phyloP scores from a whole-genome alignment of 1,284 basidiomycete genomes.

The Moesziomyces globuligerus region DNA sequence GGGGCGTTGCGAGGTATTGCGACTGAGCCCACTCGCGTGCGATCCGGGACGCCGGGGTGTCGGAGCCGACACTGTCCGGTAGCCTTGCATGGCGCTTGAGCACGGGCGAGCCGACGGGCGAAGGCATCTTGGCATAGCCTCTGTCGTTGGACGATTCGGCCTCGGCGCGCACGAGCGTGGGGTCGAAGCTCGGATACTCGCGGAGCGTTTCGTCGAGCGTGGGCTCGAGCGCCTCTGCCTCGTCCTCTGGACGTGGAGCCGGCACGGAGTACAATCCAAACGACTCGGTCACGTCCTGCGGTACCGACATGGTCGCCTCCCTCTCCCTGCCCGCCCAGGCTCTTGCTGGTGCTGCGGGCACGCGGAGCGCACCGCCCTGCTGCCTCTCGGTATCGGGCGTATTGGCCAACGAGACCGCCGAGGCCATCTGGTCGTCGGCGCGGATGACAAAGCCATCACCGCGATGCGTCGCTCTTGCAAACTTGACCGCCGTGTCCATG shows the following conservation, averaged over 20 bases:
- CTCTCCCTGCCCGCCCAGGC: conserved; percentile 13
- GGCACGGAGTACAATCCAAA: conserved; percentile 26
- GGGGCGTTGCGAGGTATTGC: conserved; percentile 17
- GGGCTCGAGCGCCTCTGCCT: background rate
- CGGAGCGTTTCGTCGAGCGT: conserved; percentile 15
- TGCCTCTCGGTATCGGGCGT: conserved; percentile 11
- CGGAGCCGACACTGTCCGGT: conserved; percentile 3
- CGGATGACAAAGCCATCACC: conserved; percentile 30
- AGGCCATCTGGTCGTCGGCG: conserved; percentile 25
- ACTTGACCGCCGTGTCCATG: conserved; percentile 24
- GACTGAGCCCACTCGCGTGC: conserved; percentile 43
- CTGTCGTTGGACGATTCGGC: background rate
- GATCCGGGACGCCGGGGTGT: conserved; percentile 34
- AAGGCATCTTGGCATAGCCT: background rate
- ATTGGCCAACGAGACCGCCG: conserved; percentile 17
- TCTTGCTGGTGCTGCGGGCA: conserved; percentile 1
- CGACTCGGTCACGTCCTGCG: conserved; percentile 42
- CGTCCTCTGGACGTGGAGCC: background rate
- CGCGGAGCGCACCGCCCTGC: background rate
- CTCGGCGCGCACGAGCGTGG: conserved; percentile 4
- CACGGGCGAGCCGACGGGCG: conserved; percentile 10
- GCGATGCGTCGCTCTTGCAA: conserved; percentile 12
- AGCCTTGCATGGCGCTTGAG: conserved; percentile 12
- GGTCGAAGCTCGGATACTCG: conserved; percentile 31
- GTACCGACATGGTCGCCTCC: conserved; percentile 36